Evolutionary conservation across 2,329 filamentous ascomycete genomes (phyloP).

Genomic region (Bipolaris bicolor): DNA sequence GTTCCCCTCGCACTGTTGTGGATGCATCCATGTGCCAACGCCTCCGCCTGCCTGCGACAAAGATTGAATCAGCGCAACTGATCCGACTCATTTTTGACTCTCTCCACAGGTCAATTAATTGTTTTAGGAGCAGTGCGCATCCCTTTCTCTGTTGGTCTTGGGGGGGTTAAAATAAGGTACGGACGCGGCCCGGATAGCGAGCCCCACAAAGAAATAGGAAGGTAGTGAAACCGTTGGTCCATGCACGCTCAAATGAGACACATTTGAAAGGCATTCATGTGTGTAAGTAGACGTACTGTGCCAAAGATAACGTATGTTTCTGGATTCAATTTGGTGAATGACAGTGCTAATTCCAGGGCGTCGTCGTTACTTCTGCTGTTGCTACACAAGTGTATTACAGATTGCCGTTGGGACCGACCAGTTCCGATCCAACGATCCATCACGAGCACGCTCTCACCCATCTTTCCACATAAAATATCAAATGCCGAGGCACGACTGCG

Average conservation of each 20-base stretch:
- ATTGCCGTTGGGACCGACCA: constrained; percentile 5
- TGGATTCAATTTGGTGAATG: neutral
- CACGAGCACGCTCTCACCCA: neutral
- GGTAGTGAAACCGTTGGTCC: constrained; percentile 13
- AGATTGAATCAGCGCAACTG: constrained; percentile 7
- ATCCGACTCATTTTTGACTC: neutral
- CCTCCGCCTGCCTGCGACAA: constrained; percentile 3
- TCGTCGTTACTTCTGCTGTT: neutral
- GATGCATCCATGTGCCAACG: constrained; percentile 8
- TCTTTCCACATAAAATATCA: constrained; percentile 4
- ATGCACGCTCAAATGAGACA: constrained; percentile 7
- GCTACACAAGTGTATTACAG: neutral
- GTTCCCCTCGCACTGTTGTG: neutral
- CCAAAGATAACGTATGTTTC: neutral
- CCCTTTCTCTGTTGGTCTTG: constrained; percentile 2
- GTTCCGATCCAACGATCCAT: constrained; percentile 4
- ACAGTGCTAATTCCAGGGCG: neutral
- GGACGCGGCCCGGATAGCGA: constrained; percentile 16
- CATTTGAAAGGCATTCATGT: constrained; percentile 1
- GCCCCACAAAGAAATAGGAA: constrained; percentile 9
- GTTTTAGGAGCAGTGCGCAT: constrained; percentile 4
- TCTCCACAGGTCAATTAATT: neutral
- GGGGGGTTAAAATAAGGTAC: constrained; percentile 16
- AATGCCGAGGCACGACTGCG: constrained; percentile 4
- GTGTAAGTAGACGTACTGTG: neutral